Base-by-base conservation (phyloP, 2,329 filamentous ascomycete genomes). In the Ampelomyces quisqualis region DNA sequence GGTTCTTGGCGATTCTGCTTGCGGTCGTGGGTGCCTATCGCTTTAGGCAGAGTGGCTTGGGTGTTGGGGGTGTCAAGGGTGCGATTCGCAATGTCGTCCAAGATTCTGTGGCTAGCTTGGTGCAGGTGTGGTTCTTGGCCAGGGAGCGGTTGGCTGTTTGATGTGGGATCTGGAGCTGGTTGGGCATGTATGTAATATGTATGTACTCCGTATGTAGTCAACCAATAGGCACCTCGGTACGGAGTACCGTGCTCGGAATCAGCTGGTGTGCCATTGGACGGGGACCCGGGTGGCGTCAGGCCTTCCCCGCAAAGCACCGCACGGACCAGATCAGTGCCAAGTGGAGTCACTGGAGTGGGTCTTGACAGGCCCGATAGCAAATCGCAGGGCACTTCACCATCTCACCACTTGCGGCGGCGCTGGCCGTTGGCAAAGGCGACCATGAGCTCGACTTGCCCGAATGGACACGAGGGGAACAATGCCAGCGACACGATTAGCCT, bases 401-500 rank as follows among this genome's bases (percentile, higher is more conserved):
- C n/a, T 27, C 18, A 26, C 43, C 31, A 38, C 47, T 7, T 24
- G 21, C 21, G 40, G 27, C 33, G 34, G 45, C 43, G 40, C 42
- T 44, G 42, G 38, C 37, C 43, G 36, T 40, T 34, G 9, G 39
- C 32, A 27, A 28, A 40, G 38, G 27, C 42, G 31, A 35, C 31
- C 21, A 55, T 55, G 51, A 53, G 43, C 26, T 21, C 52, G 18
- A 42, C 47, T 26, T 45, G 49, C 15, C 38, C 44, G 30, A 41
- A 38, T 23, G 34, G 17, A 18, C 37, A 24, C 23, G 51, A 54
- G 19, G 39, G 41, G 24, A 46, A 46, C 21, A 57, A 64, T 43
- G 60, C 60, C 41, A 61, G 56, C 42, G 61, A 62, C 36, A 62
- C 59, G n/a, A 60, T 61, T 49, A 69, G 64, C 46, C 64, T 64